Conservation (phyloP, 129 eudicot species). For the Chrysanthemum makinoi region DNA sequence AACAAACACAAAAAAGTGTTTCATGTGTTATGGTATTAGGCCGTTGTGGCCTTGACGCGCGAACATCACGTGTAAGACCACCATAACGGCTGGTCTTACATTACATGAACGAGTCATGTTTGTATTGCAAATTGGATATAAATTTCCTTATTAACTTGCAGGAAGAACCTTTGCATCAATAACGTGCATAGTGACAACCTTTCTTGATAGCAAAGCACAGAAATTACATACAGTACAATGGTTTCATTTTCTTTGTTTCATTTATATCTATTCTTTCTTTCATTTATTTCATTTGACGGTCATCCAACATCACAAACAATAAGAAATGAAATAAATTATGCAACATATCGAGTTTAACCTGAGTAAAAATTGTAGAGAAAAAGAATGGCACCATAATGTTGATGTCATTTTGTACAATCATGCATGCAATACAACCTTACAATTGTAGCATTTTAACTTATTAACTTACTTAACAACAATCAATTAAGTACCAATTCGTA, state of each 20-base stretch:
- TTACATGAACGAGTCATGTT: no score
- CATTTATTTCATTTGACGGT: no score
- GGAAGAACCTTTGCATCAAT: no score
- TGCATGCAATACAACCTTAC: constrained; percentile 29
- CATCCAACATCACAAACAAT: background rate
- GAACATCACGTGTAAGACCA: no score
- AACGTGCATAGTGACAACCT: no score
- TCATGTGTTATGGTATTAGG: no score
- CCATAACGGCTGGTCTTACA: no score
- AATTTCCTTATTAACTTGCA: no score
- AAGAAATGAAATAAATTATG: background rate
- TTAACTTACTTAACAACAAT: constrained; percentile 9
- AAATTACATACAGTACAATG: background rate
- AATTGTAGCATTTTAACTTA: constrained; percentile 23
- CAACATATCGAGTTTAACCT: background rate
- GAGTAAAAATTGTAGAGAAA: background rate
- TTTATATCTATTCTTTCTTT: background rate
- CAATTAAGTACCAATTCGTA: constrained; percentile 18
- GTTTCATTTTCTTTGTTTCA: background rate
- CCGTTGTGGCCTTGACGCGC: no score
- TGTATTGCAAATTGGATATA: no score
- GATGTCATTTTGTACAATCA: constrained; percentile 16
- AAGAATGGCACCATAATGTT: constrained; percentile 9
- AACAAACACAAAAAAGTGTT: no score
- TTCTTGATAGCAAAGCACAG: no score